phyloP scores from a whole-genome alignment of 2,329 filamentous ascomycete genomes.

The Xylariales sp. region DNA sequence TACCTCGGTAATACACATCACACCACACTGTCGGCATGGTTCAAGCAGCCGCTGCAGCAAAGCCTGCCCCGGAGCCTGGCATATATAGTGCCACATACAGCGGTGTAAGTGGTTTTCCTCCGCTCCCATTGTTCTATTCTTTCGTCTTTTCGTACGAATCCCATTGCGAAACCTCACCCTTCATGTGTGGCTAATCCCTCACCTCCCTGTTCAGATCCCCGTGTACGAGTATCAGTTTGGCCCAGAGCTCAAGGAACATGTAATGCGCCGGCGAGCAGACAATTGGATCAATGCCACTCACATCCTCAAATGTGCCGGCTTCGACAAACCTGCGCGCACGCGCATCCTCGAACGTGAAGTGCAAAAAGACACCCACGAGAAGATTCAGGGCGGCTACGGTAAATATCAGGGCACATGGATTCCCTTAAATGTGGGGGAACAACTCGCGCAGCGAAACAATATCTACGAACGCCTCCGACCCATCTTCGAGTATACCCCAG shows the following conservation, averaged over 20 bases:
- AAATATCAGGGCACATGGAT: constrained; percentile 99
- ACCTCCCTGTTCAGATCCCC: constrained; percentile 72
- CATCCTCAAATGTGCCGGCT: constrained; percentile 95
- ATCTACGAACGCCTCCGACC: constrained; percentile 83
- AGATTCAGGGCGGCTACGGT: constrained; percentile 97
- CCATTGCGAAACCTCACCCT: not conserved
- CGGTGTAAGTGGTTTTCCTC: constrained; percentile 64
- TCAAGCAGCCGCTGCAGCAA: constrained; percentile 48
- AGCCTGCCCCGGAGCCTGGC: constrained; percentile 56
- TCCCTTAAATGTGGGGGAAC: constrained; percentile 82
- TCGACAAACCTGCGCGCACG: constrained; percentile 95
- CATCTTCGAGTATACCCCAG: constrained; percentile 90
- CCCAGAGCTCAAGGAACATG: constrained; percentile 81
- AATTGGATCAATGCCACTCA: constrained; percentile 99
- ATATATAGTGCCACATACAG: constrained; percentile 78
- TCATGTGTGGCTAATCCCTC: constrained; percentile 9
- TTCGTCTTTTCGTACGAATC: constrained; percentile 4
- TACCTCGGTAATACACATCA: not conserved
- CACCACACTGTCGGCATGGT: constrained; percentile 29
- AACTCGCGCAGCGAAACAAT: constrained; percentile 87
- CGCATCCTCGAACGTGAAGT: constrained; percentile 96
- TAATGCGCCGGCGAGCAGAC: constrained; percentile 93
- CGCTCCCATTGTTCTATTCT: constrained; percentile 19
- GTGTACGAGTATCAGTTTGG: constrained; percentile 94
- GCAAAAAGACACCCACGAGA: constrained; percentile 95